Base-by-base conservation (phyloP, 176 grass and related monocot species). In the Themeda triandra region DNA sequence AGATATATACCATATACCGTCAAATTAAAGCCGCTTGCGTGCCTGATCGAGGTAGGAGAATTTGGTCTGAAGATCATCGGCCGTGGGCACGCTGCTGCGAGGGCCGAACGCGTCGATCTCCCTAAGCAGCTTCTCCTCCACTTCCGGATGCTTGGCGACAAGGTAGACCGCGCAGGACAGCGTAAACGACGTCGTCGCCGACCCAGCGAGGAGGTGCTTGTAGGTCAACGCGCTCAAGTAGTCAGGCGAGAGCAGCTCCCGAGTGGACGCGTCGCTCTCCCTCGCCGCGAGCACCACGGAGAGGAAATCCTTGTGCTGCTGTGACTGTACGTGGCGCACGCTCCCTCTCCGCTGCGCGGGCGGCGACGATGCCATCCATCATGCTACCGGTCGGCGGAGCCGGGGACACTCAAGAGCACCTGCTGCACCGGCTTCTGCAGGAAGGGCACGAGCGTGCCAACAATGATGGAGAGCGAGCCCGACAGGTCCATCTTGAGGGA, bases 191-290 rank as follows among this genome's bases (percentile, higher is more conserved):
- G 66, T 83, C 9, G 68, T 94, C 0, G 32, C 78, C 4, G 92
- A 80, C 14, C 90, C 92, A 0, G 92, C 92, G 32, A 92, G 87
- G n/a, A 92, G 87, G 77, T 94, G 92, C 84, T 94, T 90, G 59
- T 94, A 94, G 1, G 84, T 87, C n/a, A 94, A 85, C 8, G 92
- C 87, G 53, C 49, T 88, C 28, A 94, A 19, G 74, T 92, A 90
- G 41, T 94, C 92, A 4, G 77, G 80, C 4, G 92, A 83, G 40
- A 92, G 71, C 23, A 94, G 76, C 64, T 89, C 78, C 80, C 81
- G 64, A 42, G 70, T 31, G 17, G 59, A 64, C 44, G 81, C 71
- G 1, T 59, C 79, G 46, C 29, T 73, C 66, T 92, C 89, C 12
- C 80, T 78, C 0, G 89, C 81, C 41, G 79, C 85, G 59, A 89